Evolutionary conservation across 768 basidiomycete species (phyloP).

Genomic region (Pleurotus giganteus): DNA sequence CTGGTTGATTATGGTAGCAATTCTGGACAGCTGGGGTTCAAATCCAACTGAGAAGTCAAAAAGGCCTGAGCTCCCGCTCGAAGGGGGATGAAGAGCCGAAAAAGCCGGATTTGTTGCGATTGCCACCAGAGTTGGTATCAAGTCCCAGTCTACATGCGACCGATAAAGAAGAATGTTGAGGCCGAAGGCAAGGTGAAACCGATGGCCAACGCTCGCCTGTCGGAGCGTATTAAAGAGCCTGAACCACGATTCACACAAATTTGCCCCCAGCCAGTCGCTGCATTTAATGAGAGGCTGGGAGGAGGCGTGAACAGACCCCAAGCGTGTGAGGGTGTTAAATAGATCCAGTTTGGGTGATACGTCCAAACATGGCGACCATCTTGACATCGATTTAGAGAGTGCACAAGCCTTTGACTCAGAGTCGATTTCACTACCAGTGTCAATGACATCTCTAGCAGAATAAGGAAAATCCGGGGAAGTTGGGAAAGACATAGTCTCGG

Average conservation of each 20-base stretch:
- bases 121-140: constrained; percentile 29
- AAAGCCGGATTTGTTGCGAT: constrained; percentile 23
- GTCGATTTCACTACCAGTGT: constrained; percentile 1
- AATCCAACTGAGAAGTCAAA: constrained; percentile 21
- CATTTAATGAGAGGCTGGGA: background rate
- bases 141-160: constrained; percentile 9
- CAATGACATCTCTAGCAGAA: background rate
- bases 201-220: constrained; percentile 9
- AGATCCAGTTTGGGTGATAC: constrained; percentile 7
- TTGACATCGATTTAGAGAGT: constrained; percentile 8
- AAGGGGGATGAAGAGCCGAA: constrained; percentile 14
- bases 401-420: constrained; percentile 5
- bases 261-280: constrained; percentile 23
- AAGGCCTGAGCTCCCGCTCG: background rate
- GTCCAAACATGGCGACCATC: constrained; percentile 12
- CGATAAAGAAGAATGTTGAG: constrained; percentile 30
- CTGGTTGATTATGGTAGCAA: constrained; percentile 5
- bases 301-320: constrained; percentile 1
- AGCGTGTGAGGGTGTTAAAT: constrained; percentile 9
- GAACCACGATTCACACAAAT: constrained; percentile 23
- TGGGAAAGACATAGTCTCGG: background rate
- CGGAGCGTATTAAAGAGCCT: constrained; percentile 25
- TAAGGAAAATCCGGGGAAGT: background rate
- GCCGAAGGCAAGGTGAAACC: constrained; percentile 25
- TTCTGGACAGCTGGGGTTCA: constrained; percentile 11